Evolutionary conservation across 805 yeast genomes (phyloP).

Genomic region (Candida vaughaniae): DNA sequence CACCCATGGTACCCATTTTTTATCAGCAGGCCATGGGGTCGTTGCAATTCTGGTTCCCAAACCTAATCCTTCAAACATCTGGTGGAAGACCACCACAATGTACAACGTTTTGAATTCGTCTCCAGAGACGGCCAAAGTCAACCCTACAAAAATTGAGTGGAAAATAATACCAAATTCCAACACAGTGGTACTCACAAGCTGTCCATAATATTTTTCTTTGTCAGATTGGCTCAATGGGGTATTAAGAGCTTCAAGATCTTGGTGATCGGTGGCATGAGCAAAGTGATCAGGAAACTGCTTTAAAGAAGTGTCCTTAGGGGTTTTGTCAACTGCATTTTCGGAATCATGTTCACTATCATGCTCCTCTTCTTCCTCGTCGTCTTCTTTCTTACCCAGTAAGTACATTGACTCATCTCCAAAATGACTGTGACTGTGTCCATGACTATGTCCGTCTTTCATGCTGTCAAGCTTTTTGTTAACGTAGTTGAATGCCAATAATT

Average conservation of each 20-base stretch:
- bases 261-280: conserved; percentile 43
- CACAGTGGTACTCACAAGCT: conserved; percentile 46
- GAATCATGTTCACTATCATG: conserved; percentile 15
- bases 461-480: conserved; percentile 37
- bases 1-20: conserved; percentile 56
- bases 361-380: conserved; percentile 17
- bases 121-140: conserved; percentile 75
- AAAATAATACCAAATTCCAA: conserved; percentile 79
- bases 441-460: conserved; percentile 13
- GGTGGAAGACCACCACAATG: conserved; percentile 72
- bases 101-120: conserved; percentile 71
- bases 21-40: conserved; percentile 34
- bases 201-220: conserved; percentile 53
- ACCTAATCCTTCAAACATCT: conserved; percentile 84
- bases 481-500: conserved; percentile 47
- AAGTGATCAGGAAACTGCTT: conserved; percentile 39
- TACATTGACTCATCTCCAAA: conserved; percentile 45
- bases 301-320: background rate
- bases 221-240: conserved; percentile 33
- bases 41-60: conserved; percentile 65
- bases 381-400: conserved; percentile 21
- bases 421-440: conserved; percentile 51
- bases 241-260: conserved; percentile 43
- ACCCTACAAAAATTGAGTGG: conserved; percentile 81
- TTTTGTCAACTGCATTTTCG: conserved; percentile 7